These are phyloP conservation scores for Alternaria gaisen DNA, from an alignment of 2,329 filamentous ascomycete genomes.

Conservation along the genomic window DNA sequence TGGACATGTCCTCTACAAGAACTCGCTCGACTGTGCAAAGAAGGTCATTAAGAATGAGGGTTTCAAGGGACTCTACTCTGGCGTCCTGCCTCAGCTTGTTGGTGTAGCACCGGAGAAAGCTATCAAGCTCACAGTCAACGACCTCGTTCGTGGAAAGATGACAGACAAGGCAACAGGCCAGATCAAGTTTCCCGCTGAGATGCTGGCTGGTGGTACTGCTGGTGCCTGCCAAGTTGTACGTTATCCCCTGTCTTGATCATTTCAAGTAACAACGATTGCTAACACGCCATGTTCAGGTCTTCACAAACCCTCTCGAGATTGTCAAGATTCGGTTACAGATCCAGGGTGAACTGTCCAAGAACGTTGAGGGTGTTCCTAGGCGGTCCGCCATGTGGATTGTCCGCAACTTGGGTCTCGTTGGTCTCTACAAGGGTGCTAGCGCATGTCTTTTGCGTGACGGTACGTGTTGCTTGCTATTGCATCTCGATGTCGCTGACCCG, in stretches of 20 bases:
- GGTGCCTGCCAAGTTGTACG: constrained; percentile 95
- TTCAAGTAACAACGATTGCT: constrained; percentile 6
- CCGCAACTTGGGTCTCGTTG: constrained; percentile 89
- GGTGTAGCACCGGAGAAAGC: constrained; percentile 99
- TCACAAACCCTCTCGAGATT: constrained; percentile 97
- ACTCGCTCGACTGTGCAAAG: constrained; percentile 92
- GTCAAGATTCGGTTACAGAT: constrained; percentile 99
- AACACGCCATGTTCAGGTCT: constrained; percentile 67
- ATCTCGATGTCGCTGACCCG: constrained; percentile 19
- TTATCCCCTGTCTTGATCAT: neutral
- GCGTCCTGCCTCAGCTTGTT: constrained; percentile 92
- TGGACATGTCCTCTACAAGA: constrained; percentile 92
- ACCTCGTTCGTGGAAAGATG: constrained; percentile 81
- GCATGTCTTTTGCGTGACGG: constrained; percentile 90
- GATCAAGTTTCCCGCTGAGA: constrained; percentile 76
- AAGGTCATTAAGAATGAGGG: constrained; percentile 96
- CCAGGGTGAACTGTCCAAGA: constrained; percentile 94
- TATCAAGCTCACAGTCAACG: constrained; percentile 98
- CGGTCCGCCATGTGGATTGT: constrained; percentile 98
- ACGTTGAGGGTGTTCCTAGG: constrained; percentile 79
- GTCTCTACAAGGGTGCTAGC: constrained; percentile 94
- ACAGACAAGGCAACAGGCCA: constrained; percentile 76
- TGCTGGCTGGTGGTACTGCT: constrained; percentile 87
- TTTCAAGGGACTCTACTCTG: constrained; percentile 87
- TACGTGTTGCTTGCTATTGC: constrained; percentile 25